Evolutionary conservation across 78 protist species (phyloP).

Genomic region (Tieghemostelium lacteum): DNA sequence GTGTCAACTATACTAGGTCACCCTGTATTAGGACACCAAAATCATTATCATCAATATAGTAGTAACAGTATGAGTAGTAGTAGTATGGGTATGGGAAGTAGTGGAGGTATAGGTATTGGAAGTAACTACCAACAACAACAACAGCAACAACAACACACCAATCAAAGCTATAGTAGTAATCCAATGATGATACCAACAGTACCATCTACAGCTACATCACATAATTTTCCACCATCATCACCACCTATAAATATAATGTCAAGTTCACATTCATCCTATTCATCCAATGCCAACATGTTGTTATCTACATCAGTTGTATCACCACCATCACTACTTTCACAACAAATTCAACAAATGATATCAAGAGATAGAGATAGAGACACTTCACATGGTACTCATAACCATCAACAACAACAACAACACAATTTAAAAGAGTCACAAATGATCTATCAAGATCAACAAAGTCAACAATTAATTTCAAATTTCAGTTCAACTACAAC

Average conservation of each 20-base stretch:
- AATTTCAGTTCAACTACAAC: too few relatives aligned
- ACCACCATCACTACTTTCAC: background rate
- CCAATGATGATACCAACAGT: background rate
- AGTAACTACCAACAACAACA: background rate
- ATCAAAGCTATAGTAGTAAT: background rate
- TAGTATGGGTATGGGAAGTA: background rate
- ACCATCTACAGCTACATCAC: too few relatives aligned
- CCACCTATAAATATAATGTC: background rate
- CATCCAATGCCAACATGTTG: background rate
- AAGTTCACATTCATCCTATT: background rate
- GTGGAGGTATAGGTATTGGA: background rate
- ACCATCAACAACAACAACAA: background rate
- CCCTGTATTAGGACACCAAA: background rate
- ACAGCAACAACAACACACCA: background rate
- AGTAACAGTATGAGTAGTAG: background rate
- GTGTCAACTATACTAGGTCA: background rate
- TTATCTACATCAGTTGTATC: background rate
- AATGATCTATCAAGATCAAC: background rate
- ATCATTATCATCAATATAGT: background rate
- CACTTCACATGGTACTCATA: background rate
- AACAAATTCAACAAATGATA: background rate
- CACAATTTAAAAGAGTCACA: background rate
- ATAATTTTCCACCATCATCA: too few relatives aligned
- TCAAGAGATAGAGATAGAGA: background rate
- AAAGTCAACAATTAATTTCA: background rate